phyloP scores from a whole-genome alignment of 1,284 basidiomycete genomes.

The Ceratobasidium sp. region DNA sequence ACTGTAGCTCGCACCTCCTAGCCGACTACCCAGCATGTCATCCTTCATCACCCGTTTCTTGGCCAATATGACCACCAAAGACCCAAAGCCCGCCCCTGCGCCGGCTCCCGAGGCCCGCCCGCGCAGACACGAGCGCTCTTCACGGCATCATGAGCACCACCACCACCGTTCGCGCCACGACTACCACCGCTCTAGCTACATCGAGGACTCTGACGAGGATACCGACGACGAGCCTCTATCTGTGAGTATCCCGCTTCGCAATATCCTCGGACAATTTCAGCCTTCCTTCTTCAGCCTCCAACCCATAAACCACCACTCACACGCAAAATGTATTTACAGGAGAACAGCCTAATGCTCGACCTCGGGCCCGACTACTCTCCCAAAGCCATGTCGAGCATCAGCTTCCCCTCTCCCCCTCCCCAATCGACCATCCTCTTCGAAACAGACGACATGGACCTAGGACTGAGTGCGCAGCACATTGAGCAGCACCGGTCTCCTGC shows the following conservation, averaged over 20 bases:
- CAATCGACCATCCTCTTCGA: conserved; percentile 21
- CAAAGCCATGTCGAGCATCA: conserved; percentile 39
- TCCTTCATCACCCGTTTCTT: conserved; percentile 39
- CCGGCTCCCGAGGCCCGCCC: conserved; percentile 24
- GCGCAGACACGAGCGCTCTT: conserved; percentile 28
- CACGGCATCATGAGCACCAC: conserved; percentile 13
- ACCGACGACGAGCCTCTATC: conserved; percentile 37
- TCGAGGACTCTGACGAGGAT: conserved; percentile 30
- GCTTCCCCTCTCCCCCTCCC: conserved; percentile 25
- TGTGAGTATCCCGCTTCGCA: conserved; percentile 1
- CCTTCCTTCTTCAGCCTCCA: neutral
- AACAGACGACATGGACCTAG: conserved; percentile 17
- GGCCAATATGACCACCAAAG: conserved; percentile 38
- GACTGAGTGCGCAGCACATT: conserved; percentile 23
- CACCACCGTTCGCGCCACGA: conserved; percentile 23
- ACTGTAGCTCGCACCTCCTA: neutral
- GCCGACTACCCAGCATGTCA: conserved; percentile 18
- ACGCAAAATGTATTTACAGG: neutral
- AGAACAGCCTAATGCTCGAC: conserved; percentile 38
- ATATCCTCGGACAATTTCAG: neutral
- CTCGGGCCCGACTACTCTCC: conserved; percentile 38
- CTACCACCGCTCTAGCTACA: conserved; percentile 32
- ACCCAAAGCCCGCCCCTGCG: conserved; percentile 18
- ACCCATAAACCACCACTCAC: conserved; percentile 5
- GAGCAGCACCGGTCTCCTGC: conserved; percentile 1